Evolutionary conservation across 805 yeast species (phyloP).

Genomic region (Grigorovia humatica): DNA sequence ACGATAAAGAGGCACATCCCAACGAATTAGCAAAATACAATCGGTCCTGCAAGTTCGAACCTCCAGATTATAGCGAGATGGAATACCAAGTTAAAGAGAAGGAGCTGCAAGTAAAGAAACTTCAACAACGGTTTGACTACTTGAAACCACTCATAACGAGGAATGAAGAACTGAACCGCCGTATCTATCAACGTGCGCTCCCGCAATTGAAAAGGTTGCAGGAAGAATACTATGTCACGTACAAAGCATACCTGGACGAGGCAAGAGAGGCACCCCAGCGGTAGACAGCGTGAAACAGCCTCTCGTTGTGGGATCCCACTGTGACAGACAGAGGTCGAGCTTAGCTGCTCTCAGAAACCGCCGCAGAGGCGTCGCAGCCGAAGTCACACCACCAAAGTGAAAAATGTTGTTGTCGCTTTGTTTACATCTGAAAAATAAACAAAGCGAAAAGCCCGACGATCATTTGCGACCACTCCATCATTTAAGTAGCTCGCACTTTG

Average conservation of each 20-base stretch:
- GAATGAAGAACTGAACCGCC: slow-evolving; percentile 6
- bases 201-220: slow-evolving; percentile 13
- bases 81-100: neutral
- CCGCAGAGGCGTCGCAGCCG: neutral
- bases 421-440: neutral
- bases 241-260: slow-evolving; percentile 16
- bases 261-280: neutral
- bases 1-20: neutral
- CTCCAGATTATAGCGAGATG: neutral
- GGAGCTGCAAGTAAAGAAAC: neutral
- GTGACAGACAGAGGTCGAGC: neutral
- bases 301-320: neutral
- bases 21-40: neutral
- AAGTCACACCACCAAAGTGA: neutral
- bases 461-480: too few species aligned
- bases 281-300: neutral
- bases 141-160: slow-evolving; percentile 10
- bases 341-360: neutral
- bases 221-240: slow-evolving; percentile 14
- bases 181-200: slow-evolving; percentile 9
- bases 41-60: neutral
- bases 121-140: slow-evolving; percentile 7
- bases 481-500: neutral
- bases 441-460: neutral
- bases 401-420: neutral